Base-by-base conservation (phyloP, 352 stramenopile species). In the Globisporangium cystogenes region DNA sequence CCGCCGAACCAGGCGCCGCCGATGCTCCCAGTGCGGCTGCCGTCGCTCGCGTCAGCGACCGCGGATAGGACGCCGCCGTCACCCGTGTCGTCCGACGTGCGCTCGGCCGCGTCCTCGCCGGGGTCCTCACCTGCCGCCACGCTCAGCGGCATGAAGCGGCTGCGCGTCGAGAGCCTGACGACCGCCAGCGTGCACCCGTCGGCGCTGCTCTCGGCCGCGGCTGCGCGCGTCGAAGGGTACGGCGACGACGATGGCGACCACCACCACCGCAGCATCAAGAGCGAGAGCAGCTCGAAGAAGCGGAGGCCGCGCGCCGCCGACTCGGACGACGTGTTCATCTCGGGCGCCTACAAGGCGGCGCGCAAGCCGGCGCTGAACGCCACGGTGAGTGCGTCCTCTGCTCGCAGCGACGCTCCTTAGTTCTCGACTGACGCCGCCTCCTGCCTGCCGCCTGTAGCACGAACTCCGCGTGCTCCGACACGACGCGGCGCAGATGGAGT, bases 391-490 rank as follows among this genome's bases (percentile, higher is more conserved):
- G 24, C n/a, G 10, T 18, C n/a, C 35, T 7, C 14, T 33, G 12
- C 18, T 1, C 39, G 37, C 4, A 29, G 10, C 41, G 7, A 14
- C 14, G 27, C 6, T 16, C 8, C 2, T 24, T 8, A n/a, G n/a
- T n/a, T n/a, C n/a, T n/a, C n/a, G 33, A 39, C 33, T 16, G 35
- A 24, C 14, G 0, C 39, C n/a, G 48, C 44, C 40, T 40, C 48
- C 16, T 48, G 2, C 23, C n/a, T 50, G 1, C 10, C 7, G 6
- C 10, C 7, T 33, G 20, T 46, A 79, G 73, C 71, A 85, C 54
- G 76, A 87, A 39, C 64, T 87, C 27, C 70, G 73, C 0, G 53
- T 54, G 24, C 53, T 87, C 1, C 76, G 76, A 20, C 67, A 76
- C 31, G 69, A 87, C 48, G 60, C 68, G 10, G 60, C 61, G 0